These are phyloP conservation scores for Pisolithus sp. DNA, from an alignment of 768 basidiomycete species.

Conservation along the genomic window DNA sequence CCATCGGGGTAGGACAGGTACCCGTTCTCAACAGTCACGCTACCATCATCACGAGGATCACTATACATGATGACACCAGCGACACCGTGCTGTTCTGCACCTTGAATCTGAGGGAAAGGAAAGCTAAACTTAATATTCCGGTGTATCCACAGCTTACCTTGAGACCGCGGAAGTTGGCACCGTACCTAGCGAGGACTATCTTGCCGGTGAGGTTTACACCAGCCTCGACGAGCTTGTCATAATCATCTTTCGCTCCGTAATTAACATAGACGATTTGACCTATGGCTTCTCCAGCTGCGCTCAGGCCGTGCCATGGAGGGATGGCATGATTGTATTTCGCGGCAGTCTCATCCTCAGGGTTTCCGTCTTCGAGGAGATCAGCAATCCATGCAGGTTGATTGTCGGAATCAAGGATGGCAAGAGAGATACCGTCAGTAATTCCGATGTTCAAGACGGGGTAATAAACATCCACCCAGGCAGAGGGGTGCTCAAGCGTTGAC, in stretches of 20 bases:
- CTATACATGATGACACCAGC: slow-evolving; percentile 75
- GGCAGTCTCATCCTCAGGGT: slow-evolving; percentile 66
- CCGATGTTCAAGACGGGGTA: slow-evolving; percentile 79
- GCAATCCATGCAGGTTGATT: slow-evolving; percentile 59
- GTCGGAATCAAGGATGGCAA: slow-evolving; percentile 58
- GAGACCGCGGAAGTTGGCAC: slow-evolving; percentile 72
- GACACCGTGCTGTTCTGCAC: slow-evolving; percentile 79
- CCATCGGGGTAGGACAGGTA: slow-evolving; percentile 70
- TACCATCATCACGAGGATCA: slow-evolving; percentile 83
- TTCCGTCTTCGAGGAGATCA: slow-evolving; percentile 65
- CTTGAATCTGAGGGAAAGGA: slow-evolving; percentile 49
- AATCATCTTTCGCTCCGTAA: slow-evolving; percentile 72
- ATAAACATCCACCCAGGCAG: slow-evolving; percentile 82
- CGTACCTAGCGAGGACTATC: slow-evolving; percentile 76
- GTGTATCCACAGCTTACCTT: slow-evolving; percentile 44
- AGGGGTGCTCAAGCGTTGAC: slow-evolving; percentile 40
- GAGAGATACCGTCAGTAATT: slow-evolving; percentile 52
- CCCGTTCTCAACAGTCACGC: slow-evolving; percentile 68
- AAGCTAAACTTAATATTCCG: slow-evolving; percentile 9
- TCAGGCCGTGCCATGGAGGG: slow-evolving; percentile 84
- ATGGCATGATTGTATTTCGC: slow-evolving; percentile 59
- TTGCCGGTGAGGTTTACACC: slow-evolving; percentile 74
- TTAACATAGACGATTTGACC: slow-evolving; percentile 74
- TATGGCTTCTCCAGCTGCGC: slow-evolving; percentile 65
- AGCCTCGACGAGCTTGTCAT: slow-evolving; percentile 49